Evolutionary conservation across 2,329 filamentous ascomycete species (phyloP), one percentile per base, ranked within the genome.

Genomic region (Aspergillus clavatus): DNA sequence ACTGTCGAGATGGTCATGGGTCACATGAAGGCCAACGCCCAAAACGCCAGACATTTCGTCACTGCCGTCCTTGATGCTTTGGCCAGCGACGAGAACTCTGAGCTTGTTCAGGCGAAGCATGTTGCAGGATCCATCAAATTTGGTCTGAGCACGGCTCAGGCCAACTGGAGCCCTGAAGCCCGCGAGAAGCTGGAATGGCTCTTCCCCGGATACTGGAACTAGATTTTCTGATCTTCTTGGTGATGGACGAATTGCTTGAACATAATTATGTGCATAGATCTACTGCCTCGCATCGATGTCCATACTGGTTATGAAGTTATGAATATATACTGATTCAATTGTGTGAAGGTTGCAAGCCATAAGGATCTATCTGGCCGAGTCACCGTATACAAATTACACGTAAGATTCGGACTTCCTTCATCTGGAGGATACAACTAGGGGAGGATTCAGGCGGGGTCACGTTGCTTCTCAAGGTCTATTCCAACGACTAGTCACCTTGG

Each of bases 1-100:
- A 90, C 89, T 51, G 93, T 98, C 18, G 87, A 90, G 69, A 95
- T 97, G 87, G 93, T 98, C 45, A 88, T 95, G 83, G 86, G 82
- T 50, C 88, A 95, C 71, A 98, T 98, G 93, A 85, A 86, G 65
- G 86, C 89, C 55, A 98, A 98, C 70, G 79, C 87, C 42, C 78
- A 84, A 63, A 98, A 97, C 62, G 93, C 93, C 26, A 84, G 85
- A 66, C 77, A 83, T 41, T 84, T 97, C 45, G 84, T 98, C 26
- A 87, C 82, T 27, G 88, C 87, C 24, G 89, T 97, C 36, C 75
- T 98, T 44, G 88, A 97, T 68, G 84, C 89, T 69, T 76, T 97
- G 58, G 83, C 81, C 58, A 84, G 86, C 64, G 78, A 87, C 48
- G 86, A 91, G 63, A 81, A 95, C 69, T 73, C 68, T 43, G 83